Conservation (phyloP, 768 basidiomycete genomes). For the Rhizopogon rudus region DNA sequence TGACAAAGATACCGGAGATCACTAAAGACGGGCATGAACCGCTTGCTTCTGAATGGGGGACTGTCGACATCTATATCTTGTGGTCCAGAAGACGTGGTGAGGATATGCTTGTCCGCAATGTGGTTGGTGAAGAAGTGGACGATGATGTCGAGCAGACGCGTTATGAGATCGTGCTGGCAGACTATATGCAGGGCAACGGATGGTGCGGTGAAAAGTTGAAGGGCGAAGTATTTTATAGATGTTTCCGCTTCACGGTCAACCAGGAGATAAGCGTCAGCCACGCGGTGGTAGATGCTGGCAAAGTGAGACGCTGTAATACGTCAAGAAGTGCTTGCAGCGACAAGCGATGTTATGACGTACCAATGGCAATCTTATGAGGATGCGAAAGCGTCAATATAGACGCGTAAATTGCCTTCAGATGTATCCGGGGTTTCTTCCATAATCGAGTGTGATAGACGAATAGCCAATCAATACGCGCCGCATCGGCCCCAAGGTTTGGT, state of each 20-base stretch:
- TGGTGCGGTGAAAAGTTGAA: conserved; percentile 91
- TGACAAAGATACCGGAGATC: conserved; percentile 85
- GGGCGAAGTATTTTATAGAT: conserved; percentile 88
- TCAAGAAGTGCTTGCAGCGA: conserved; percentile 4
- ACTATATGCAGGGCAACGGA: conserved; percentile 80
- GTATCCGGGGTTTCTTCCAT: conserved; percentile 81
- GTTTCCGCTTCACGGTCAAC: conserved; percentile 94
- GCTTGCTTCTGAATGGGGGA: conserved; percentile 88
- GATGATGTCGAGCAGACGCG: conserved; percentile 78
- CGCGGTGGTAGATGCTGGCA: conserved; percentile 76
- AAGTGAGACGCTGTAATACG: conserved; percentile 65
- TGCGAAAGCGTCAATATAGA: conserved; percentile 67
- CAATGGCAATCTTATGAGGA: conserved; percentile 71
- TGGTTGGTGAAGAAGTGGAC: conserved; percentile 92
- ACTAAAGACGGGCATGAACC: conserved; percentile 93
- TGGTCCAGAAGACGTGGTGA: conserved; percentile 22
- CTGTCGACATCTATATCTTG: conserved; percentile 70
- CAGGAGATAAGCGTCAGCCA: conserved; percentile 89
- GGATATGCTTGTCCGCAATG: conserved; percentile 66
- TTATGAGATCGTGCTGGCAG: conserved; percentile 64
- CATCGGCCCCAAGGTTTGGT: conserved; percentile 32
- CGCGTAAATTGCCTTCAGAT: conserved; percentile 79
- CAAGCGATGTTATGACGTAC: conserved; percentile 38
- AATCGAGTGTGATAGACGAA: conserved; percentile 79
- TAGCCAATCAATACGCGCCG: conserved; percentile 64